These are phyloP conservation scores for Euphorbia lathyris DNA, from an alignment of 345 rosid genomes.

Conservation along the genomic window DNA sequence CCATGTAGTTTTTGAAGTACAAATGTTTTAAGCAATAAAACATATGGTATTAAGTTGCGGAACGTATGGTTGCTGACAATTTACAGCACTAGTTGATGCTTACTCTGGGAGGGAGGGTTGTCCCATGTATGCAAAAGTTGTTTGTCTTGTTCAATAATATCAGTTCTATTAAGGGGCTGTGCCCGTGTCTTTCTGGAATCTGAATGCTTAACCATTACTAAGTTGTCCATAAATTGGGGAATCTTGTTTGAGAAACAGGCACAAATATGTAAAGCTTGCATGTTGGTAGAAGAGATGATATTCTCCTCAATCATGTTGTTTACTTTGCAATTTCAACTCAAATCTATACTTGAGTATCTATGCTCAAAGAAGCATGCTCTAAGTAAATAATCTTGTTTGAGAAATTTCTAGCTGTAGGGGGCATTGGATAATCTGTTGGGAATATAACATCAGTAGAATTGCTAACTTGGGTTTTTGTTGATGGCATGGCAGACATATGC, in stretches of 20 bases:
- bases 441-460: background rate
- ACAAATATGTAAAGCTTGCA: background rate
- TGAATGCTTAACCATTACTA: background rate
- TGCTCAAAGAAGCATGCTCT: background rate
- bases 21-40: background rate
- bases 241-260: background rate
- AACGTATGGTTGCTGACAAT: background rate
- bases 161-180: background rate
- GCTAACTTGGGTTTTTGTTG: background rate
- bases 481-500: conserved; percentile 55
- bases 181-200: background rate
- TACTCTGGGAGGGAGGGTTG: background rate
- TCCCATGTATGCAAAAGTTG: background rate
- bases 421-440: background rate
- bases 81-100: conserved; percentile 1
- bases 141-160: background rate
- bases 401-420: background rate
- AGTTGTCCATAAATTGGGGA: background rate
- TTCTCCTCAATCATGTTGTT: conserved; percentile 2
- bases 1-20: background rate
- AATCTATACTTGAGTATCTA: background rate
- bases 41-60: background rate
- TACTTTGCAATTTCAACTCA: background rate
- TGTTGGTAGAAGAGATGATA: background rate
- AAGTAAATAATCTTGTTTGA: background rate